phyloP scores from a whole-genome alignment of 176 grass and related monocot genomes.

The Calamus simplicifolius region DNA sequence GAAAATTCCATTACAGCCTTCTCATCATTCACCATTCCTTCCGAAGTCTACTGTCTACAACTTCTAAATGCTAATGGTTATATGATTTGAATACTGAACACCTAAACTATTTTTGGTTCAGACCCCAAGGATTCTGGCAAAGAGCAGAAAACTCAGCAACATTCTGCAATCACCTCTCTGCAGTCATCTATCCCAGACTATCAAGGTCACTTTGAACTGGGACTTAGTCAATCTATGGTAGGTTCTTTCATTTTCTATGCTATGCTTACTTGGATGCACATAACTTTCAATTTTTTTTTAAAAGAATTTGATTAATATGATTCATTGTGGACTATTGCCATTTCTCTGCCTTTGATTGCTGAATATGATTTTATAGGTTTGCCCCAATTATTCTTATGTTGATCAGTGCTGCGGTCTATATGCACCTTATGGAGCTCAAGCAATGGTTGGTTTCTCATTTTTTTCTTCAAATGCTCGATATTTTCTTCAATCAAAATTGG shows the following conservation, averaged over 20 bases:
- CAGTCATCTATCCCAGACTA: conserved; percentile 43
- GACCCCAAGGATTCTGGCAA: conserved; percentile 28
- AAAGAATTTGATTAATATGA: too few species aligned
- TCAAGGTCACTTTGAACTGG: conserved; percentile 50
- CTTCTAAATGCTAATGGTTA: not conserved
- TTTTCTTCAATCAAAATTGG: too few species aligned
- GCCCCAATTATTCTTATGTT: conserved; percentile 16
- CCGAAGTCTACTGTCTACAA: conserved; percentile 12
- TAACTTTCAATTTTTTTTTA: too few species aligned
- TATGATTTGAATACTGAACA: not conserved
- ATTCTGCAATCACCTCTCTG: conserved; percentile 31
- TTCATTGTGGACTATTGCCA: too few species aligned
- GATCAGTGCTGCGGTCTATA: conserved; percentile 30
- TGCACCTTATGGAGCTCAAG: conserved; percentile 20
- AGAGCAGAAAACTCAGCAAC: conserved; percentile 43
- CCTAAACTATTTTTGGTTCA: conserved; percentile 17
- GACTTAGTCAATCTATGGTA: conserved; percentile 73
- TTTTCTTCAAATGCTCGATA: too few species aligned
- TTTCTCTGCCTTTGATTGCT: not conserved
- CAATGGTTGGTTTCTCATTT: conserved; percentile 21
- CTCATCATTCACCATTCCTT: not conserved
- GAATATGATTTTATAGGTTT: conserved; percentile 20
- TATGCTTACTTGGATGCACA: too few species aligned
- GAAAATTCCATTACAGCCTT: too few species aligned
- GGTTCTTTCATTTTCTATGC: conserved; percentile 10